phyloP scores from a whole-genome alignment of 345 rosid species.

The Kandelia obovata region DNA sequence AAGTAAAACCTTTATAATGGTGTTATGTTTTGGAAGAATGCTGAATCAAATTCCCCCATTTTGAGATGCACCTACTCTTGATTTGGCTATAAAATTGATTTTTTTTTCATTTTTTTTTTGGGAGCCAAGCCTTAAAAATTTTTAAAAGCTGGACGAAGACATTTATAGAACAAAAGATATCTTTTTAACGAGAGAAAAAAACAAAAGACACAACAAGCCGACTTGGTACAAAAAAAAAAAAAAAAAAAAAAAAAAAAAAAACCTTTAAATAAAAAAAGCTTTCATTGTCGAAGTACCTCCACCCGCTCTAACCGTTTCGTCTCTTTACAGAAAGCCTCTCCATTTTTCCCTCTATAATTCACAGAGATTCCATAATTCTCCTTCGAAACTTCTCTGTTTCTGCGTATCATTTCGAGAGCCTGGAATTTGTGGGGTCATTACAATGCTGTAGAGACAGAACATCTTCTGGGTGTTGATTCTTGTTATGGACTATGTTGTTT shows the following conservation, averaged over 20 bases:
- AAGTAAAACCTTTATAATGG: too few species aligned
- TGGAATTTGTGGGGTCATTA: background rate
- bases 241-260: background rate
- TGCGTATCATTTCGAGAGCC: background rate
- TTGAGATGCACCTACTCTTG: too few species aligned
- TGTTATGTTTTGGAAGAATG: too few species aligned
- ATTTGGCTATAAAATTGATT: too few species aligned
- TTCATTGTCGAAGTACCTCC: constrained; percentile 10
- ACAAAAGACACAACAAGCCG: too few species aligned
- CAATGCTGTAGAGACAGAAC: constrained; percentile 14
- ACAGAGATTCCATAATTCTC: background rate
- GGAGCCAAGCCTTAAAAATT: too few species aligned
- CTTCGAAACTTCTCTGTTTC: background rate
- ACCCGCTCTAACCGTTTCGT: background rate
- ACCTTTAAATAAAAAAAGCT: background rate
- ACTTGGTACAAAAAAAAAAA: background rate
- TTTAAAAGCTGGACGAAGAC: too few species aligned
- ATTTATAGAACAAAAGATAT: too few species aligned
- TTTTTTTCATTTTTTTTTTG: too few species aligned
- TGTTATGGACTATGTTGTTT: constrained; percentile 49
- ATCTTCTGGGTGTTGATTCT: constrained; percentile 8
- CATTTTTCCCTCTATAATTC: background rate
- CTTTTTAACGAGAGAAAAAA: too few species aligned
- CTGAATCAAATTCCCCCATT: too few species aligned
- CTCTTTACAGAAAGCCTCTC: background rate